Percentiles rank a stretch among this genome's conserved stretches.
Evolutionary conservation across 192 early-diverging fungal genomes (phyloP).

Genomic region (Jimgerdemannia flammicorona): DNA sequence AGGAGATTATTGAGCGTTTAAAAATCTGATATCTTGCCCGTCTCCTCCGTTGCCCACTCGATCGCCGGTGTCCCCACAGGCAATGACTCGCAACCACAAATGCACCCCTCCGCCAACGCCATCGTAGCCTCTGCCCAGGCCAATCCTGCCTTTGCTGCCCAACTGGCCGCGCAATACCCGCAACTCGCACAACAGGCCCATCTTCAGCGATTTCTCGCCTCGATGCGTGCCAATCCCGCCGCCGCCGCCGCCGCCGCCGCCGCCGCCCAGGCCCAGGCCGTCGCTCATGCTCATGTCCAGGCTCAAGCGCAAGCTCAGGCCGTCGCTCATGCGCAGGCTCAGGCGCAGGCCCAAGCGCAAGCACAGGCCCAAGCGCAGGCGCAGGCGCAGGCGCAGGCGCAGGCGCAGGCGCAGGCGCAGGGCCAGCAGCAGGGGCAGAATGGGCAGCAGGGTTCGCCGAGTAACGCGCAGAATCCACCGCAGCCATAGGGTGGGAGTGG

Average conservation of each 20-base stretch:
- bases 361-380: neutral
- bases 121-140: conserved; percentile 18
- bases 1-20: too few species aligned
- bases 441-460: conserved; percentile 4
- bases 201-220: conserved; percentile 22
- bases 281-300: conserved; percentile 6
- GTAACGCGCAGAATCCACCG: neutral
- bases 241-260: conserved; percentile 9
- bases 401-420: neutral
- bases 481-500: conserved; percentile 15
- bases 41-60: conserved; percentile 9
- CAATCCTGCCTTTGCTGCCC: conserved; percentile 29
- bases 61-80: conserved; percentile 8
- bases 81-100: conserved; percentile 13
- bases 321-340: conserved; percentile 23
- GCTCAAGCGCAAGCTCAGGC: conserved; percentile 16
- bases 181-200: conserved; percentile 27
- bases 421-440: conserved; percentile 2
- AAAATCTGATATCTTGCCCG: neutral
- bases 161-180: conserved; percentile 31
- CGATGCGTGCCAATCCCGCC: conserved; percentile 20
- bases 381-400: neutral
- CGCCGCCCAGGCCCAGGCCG: conserved; percentile 17
- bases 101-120: conserved; percentile 19
- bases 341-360: conserved; percentile 15